A percentile compares a stretch with the other conserved stretches of the same genome.
Evolutionary conservation across 2,329 filamentous ascomycete species (phyloP).

Genomic region (Metarhizium robertsii): DNA sequence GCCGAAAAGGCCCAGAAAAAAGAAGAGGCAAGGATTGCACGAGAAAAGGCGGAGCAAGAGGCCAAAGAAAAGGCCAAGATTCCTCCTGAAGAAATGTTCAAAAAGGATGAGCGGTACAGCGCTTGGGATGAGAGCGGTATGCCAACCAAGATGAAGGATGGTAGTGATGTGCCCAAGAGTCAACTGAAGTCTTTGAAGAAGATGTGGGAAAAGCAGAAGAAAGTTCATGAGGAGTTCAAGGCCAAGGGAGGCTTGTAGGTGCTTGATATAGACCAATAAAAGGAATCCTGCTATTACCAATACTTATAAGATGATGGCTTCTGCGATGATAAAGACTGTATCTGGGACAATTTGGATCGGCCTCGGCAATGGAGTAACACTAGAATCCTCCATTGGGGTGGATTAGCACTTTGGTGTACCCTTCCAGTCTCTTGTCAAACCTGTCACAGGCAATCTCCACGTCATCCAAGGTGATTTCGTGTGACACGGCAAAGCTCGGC

Average conservation of each 20-base stretch:
- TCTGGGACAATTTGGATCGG: too few species aligned
- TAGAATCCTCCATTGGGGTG: constrained; percentile 46
- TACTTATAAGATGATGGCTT: too few species aligned
- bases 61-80: constrained; percentile 50
- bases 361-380: too few species aligned
- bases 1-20: constrained; percentile 49
- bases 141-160: constrained; percentile 67
- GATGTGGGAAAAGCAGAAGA: constrained; percentile 86
- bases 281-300: too few species aligned
- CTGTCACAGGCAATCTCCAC: constrained; percentile 53
- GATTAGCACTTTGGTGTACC: constrained; percentile 59
- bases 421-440: constrained; percentile 56
- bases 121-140: constrained; percentile 79
- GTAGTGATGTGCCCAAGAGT: constrained; percentile 72
- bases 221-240: constrained; percentile 55
- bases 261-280: not conserved
- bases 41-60: constrained; percentile 42
- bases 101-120: constrained; percentile 48
- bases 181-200: constrained; percentile 76
- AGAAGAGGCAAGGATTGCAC: constrained; percentile 42
- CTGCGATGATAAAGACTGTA: too few species aligned
- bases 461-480: constrained; percentile 54
- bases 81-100: constrained; percentile 47
- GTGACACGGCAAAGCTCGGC: constrained; percentile 57
- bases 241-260: constrained; percentile 9